Conservation (phyloP, 495 filamentous ascomycete species). For the Aspergillus carlsbadensis region DNA sequence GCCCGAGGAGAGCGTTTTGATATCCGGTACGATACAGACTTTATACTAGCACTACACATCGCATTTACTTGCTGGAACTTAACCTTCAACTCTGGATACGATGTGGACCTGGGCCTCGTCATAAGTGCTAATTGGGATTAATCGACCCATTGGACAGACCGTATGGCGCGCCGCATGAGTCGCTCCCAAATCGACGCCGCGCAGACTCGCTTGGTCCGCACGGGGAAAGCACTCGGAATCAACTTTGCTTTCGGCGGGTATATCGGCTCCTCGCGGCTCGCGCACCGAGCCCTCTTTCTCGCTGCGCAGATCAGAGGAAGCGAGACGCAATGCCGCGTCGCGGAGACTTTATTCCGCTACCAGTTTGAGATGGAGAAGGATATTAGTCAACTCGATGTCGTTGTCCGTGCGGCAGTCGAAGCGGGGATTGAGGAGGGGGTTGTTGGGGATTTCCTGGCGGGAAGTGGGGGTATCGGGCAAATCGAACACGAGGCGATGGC, state of each 20-base stretch:
- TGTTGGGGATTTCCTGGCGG: conserved; percentile 13
- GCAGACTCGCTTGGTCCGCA: conserved; percentile 17
- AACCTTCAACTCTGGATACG: too few relatives aligned
- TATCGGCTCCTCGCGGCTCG: conserved; percentile 21
- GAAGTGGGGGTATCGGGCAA: conserved; percentile 5
- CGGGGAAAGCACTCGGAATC: conserved; percentile 15
- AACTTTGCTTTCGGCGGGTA: conserved; percentile 23
- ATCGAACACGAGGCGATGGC: conserved; percentile 6
- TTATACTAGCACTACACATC: too few relatives aligned
- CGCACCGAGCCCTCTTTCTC: conserved; percentile 17
- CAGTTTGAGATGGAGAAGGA: conserved; percentile 26
- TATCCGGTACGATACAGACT: conserved; percentile 16
- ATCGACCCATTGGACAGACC: too few relatives aligned
- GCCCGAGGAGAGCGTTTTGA: conserved; percentile 33
- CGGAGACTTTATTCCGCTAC: conserved; percentile 16
- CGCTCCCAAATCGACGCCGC: conserved; percentile 15
- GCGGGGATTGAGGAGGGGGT: conserved; percentile 11
- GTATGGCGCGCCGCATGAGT: conserved; percentile 21
- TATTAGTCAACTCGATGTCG: conserved; percentile 12
- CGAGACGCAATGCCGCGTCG: conserved; percentile 11
- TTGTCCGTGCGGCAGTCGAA: conserved; percentile 14
- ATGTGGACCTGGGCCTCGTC: too few relatives aligned
- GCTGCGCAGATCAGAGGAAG: neutral
- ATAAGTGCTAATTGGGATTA: too few relatives aligned
- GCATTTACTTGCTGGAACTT: too few relatives aligned